Percentiles rank a stretch among this genome's conserved stretches.
Conservation (phyloP, 2,329 filamentous ascomycete genomes). For the Colletotrichum liriopes region DNA sequence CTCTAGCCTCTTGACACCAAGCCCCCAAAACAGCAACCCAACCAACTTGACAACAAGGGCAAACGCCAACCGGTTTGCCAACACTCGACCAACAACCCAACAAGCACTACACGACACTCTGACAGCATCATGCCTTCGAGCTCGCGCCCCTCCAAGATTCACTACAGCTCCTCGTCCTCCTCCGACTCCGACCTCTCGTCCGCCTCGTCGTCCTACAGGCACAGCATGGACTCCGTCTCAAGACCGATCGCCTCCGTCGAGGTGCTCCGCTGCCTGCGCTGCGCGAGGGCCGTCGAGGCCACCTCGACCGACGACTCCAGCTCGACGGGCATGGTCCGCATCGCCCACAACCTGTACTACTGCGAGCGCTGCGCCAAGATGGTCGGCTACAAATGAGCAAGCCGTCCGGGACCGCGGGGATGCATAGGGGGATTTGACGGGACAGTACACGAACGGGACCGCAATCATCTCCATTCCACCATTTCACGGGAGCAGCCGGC, state of each 20-base stretch:
- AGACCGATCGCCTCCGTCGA: constrained; percentile 69
- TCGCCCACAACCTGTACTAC: constrained; percentile 78
- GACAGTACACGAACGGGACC: neutral
- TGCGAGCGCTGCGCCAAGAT: constrained; percentile 75
- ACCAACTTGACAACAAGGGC: constrained; percentile 2
- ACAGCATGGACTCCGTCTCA: constrained; percentile 66
- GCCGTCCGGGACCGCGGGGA: neutral
- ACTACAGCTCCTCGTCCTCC: constrained; percentile 59
- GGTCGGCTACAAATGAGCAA: constrained; percentile 73
- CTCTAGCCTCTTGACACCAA: constrained; percentile 26
- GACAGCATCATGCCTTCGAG: constrained; percentile 50
- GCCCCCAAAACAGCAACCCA: neutral
- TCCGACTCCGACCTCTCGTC: constrained; percentile 62
- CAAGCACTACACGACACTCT: constrained; percentile 5
- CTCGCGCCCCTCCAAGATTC: constrained; percentile 53
- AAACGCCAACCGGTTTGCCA: neutral
- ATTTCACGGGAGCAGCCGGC: neutral
- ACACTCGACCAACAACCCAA: neutral
- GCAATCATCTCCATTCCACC: constrained; percentile 5
- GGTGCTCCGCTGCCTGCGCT: constrained; percentile 75
- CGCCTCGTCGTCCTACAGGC: constrained; percentile 53
- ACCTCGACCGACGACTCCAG: constrained; percentile 73
- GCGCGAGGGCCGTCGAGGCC: constrained; percentile 72
- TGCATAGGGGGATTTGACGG: constrained; percentile 17
- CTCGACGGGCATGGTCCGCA: constrained; percentile 74